Evolutionary conservation across 495 filamentous ascomycete species (phyloP).

Genomic region (Penicillium canescens): DNA sequence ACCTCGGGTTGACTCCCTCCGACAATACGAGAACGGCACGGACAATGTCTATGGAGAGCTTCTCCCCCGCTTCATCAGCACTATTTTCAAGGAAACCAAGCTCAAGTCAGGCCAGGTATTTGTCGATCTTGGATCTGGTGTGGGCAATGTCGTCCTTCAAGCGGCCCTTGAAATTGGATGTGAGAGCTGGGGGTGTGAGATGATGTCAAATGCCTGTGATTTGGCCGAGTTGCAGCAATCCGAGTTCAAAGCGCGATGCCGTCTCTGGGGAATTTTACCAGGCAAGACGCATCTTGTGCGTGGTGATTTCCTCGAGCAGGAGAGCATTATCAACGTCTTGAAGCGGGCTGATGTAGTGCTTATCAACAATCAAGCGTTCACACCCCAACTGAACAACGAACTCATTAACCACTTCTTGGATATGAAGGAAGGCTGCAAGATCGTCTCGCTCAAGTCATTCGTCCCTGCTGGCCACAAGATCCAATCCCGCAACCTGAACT

Average conservation of each 20-base stretch:
- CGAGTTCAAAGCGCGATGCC: conserved; percentile 82
- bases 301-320: conserved; percentile 81
- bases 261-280: conserved; percentile 81
- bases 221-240: conserved; percentile 82
- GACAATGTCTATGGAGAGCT: conserved; percentile 96
- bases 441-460: conserved; percentile 83
- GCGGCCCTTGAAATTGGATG: conserved; percentile 92
- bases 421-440: conserved; percentile 85
- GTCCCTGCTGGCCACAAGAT: conserved; percentile 71
- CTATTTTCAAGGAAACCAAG: conserved; percentile 74
- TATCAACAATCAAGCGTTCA: conserved; percentile 97
- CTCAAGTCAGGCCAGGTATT: conserved; percentile 82
- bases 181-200: conserved; percentile 95
- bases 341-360: conserved; percentile 87
- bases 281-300: conserved; percentile 78
- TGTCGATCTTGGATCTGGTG: conserved; percentile 91
- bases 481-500: conserved; percentile 65
- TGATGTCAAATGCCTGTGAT: conserved; percentile 84
- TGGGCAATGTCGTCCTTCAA: conserved; percentile 93
- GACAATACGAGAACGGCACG: conserved; percentile 80
- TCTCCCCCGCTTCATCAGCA: conserved; percentile 76
- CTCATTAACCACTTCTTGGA: conserved; percentile 91
- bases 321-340: conserved; percentile 67
- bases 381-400: conserved; percentile 77
- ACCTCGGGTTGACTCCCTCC: conserved; percentile 76